Evolutionary conservation across 2,329 filamentous ascomycete genomes (phyloP), one percentile per base, ranked within the genome.

Genomic region (Stachybotrys elegans): DNA sequence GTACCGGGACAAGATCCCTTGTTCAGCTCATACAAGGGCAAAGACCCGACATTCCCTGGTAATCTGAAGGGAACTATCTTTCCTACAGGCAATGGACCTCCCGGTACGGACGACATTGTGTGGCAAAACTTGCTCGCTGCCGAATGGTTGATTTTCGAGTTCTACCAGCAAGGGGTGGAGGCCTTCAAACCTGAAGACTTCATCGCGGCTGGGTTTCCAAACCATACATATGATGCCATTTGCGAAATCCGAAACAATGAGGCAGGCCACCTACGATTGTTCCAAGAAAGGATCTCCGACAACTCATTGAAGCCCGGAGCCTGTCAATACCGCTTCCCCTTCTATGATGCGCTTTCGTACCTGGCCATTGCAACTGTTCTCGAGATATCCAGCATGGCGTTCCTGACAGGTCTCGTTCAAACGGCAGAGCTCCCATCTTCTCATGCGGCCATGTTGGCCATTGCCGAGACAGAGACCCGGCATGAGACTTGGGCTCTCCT

Each of bases 81-180:
- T 1, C 49, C 59, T n/a, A 43, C 41, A 9, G 22, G 16, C 7
- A 23, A 43, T 12, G 41, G 41, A 14, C 17, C 20, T 11, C 54
- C 63, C 1, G 67, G 56, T 3, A 53, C 56, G 4, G 69, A 72
- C 39, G 69, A 72, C 43, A 47, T 62, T 9, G 59, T 71, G 12
- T 71, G 63, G 52, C 69, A 72, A 51, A 72, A 71, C 45, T 58
- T 73, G 3, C 58, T 71, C 2, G 53, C 57, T 20, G 69, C 69
- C 14, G 69, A 72, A 53, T 72, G 68, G 69, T 53, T 62, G 19
- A 69, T 72, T 49, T 73, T 62, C 53, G 53, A 51, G 31, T 71
- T 73, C 53, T 72, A 73, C 53, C 61, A 71, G 45, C 23, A 35
- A 13, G 57, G 63, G 8, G 63, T 71, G 1, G 67, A 71, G 43